Conservation (phyloP, 441 rosid genomes). For the Mallotus japonicus region DNA sequence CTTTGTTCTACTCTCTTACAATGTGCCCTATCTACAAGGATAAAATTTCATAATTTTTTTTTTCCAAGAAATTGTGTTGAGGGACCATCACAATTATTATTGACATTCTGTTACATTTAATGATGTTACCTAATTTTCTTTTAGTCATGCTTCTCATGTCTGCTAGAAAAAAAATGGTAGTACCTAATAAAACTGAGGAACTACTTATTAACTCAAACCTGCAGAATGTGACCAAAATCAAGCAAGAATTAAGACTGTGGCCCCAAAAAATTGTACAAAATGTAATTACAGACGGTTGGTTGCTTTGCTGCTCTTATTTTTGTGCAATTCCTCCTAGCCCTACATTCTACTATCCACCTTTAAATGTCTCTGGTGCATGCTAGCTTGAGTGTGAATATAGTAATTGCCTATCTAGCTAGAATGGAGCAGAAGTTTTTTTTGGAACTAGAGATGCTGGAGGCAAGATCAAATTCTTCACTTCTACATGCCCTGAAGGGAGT, state of each 20-base stretch:
- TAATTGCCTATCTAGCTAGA: too few relatives aligned
- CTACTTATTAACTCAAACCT: background rate
- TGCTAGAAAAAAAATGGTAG: background rate
- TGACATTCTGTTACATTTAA: background rate
- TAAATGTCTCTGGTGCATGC: too few relatives aligned
- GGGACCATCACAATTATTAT: conserved; percentile 1
- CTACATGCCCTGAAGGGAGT: too few relatives aligned
- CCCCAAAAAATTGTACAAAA: background rate
- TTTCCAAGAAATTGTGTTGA: background rate
- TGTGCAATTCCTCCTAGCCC: background rate
- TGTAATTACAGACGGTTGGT: background rate
- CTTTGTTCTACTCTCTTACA: background rate
- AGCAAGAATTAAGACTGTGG: background rate
- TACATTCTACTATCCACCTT: background rate
- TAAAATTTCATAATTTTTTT: too few relatives aligned
- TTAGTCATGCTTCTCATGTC: background rate
- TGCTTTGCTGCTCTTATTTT: too few relatives aligned
- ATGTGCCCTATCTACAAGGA: too few relatives aligned
- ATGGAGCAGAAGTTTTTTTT: too few relatives aligned
- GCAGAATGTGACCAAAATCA: background rate
- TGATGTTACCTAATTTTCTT: conserved; percentile 1
- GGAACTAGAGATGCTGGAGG: too few relatives aligned
- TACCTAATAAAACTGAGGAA: background rate
- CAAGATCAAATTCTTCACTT: too few relatives aligned
- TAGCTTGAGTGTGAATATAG: too few relatives aligned